Evolutionary conservation across 2,329 filamentous ascomycete genomes (phyloP), one percentile per base, ranked within the genome.

Genomic region (Lasiodiplodia hormozganensis): DNA sequence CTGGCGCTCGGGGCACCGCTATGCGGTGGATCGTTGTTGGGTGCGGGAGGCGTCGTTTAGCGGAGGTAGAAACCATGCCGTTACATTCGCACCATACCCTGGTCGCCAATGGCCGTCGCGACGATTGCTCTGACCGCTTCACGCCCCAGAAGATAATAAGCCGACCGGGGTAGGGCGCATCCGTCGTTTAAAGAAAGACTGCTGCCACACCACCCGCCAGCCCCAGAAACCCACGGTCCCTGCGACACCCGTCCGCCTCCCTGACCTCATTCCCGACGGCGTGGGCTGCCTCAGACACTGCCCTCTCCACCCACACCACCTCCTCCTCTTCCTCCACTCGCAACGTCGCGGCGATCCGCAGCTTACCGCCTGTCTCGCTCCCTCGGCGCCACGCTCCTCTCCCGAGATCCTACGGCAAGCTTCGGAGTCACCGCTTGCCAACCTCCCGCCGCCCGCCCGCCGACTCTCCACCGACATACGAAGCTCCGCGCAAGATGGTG

Each of bases 71-170:
- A 51, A 49, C 54, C 54, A 58, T 58, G 54, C 54, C 57, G 60
- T 64, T 52, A 49, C 43, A 52, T 52, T 58, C 23, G 21, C 43
- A 18, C 38, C 23, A 31, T 47, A 25, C 57, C 47, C 23, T 36
- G 56, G 60, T 64, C 60, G 60, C 60, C 60, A 64, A 64, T 64
- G 43, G 43, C 28, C 47, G 60, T 52, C 60, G 51, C 60, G 40
- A 34, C 47, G 40, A 64, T 64, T 64, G 60, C 34, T 64, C 60
- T 64, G 60, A 64, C 60, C 60, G 60, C 60, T 52, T 64, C 60
- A 23, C 56, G 56, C 56, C 56, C 56, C 56, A 40, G 36, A 40
- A 62, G 60, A 64, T 64, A 64, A 64, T 64, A 64, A 64, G 60
- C 60, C 60, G 47, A 38, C 60, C 47, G 60, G 60, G 60, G 60